These are phyloP conservation scores for Colletotrichum musae DNA, from an alignment of 2,329 filamentous ascomycete species.

Conservation along the genomic window DNA sequence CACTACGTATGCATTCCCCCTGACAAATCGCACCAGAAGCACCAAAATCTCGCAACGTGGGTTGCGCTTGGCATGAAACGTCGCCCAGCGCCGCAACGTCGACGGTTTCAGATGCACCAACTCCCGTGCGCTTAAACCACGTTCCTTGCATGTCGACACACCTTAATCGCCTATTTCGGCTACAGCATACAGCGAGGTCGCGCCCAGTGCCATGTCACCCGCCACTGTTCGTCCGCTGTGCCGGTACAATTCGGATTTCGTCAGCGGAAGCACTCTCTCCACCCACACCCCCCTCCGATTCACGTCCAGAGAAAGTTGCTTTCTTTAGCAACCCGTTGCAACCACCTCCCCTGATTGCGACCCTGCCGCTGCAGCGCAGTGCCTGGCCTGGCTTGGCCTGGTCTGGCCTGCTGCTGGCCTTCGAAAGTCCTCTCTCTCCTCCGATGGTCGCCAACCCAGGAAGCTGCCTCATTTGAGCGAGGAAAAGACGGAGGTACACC, in stretches of 20 bases:
- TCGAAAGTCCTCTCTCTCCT: background rate
- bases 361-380: constrained; percentile 2
- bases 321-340: constrained; percentile 39
- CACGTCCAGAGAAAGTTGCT: constrained; percentile 31
- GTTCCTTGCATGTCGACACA: constrained; percentile 40
- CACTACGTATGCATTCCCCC: background rate
- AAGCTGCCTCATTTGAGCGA: constrained; percentile 1
- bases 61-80: constrained; percentile 39
- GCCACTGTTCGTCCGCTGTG: no score
- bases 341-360: constrained; percentile 32
- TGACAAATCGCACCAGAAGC: constrained; percentile 35
- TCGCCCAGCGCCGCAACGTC: constrained; percentile 40
- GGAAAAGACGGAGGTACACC: no score
- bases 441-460: background rate
- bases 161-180: constrained; percentile 26
- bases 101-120: constrained; percentile 41
- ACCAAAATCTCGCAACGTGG: constrained; percentile 33
- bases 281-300: constrained; percentile 16
- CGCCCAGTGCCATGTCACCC: no score
- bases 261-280: no score
- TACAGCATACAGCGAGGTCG: no score
- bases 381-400: no score
- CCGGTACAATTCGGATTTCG: no score
- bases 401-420: background rate
- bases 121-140: constrained; percentile 39